Evolutionary conservation across 73 alveolate species (phyloP).

Genomic region (Paramecium primaurelia): DNA sequence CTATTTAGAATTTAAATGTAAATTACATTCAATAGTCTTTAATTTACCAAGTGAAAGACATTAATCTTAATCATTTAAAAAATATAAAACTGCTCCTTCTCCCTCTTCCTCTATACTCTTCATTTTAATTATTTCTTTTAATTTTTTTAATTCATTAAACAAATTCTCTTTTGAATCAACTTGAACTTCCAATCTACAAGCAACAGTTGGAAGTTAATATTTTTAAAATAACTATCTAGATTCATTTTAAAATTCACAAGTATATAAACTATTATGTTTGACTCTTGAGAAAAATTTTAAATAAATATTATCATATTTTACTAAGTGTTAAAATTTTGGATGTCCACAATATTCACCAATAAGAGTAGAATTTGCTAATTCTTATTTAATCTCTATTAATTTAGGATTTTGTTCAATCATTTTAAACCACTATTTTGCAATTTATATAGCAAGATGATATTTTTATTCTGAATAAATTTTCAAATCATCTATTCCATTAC

Average conservation of each 20-base stretch:
- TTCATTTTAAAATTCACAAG: not conserved
- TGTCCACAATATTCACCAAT: not conserved
- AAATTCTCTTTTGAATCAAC: not conserved
- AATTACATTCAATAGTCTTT: not conserved
- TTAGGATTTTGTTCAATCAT: not conserved
- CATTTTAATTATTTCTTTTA: not conserved
- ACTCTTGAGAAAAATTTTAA: not conserved
- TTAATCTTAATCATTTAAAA: not conserved
- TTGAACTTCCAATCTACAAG: not conserved
- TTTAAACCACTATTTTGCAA: not conserved
- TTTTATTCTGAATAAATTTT: not conserved
- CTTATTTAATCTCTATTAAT: not conserved
- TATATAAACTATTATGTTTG: not conserved
- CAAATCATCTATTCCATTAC: not conserved
- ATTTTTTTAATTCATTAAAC: not conserved
- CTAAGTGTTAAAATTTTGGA: not conserved
- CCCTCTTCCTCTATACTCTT: not conserved
- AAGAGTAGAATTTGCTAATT: not conserved
- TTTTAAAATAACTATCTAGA: not conserved
- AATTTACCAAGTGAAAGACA: not conserved
- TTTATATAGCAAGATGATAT: not conserved
- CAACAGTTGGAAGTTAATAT: not conserved
- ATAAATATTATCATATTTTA: not conserved
- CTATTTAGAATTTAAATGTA: not conserved
- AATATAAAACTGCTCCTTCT: constrained; percentile 36